Conservation (phyloP, 2,329 filamentous ascomycete species). For the Fusarium goolgardi region DNA sequence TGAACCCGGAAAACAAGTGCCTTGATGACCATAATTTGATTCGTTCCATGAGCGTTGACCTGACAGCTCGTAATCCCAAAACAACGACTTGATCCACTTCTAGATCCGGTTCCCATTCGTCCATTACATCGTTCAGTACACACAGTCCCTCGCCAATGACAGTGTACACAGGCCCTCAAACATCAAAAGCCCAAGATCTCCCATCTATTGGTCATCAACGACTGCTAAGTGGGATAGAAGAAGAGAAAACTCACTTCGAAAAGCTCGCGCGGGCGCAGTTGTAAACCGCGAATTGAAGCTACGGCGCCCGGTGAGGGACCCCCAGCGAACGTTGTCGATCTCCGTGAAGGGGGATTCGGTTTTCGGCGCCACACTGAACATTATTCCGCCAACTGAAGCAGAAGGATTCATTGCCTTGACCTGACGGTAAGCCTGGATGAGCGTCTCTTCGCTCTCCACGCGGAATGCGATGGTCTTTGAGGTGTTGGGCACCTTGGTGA, state of each 20-base stretch:
- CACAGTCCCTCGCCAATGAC: no score
- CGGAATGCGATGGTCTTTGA: conserved; percentile 19
- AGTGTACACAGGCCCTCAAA: not conserved
- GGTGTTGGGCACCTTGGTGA: conserved; percentile 2
- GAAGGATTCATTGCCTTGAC: conserved; percentile 27
- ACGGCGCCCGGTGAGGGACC: not conserved
- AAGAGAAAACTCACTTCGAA: not conserved
- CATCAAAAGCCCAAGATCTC: not conserved
- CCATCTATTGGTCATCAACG: not conserved
- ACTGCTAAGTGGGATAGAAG: not conserved
- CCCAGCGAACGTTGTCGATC: conserved; percentile 7
- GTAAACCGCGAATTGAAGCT: not conserved
- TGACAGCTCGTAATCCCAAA: not conserved
- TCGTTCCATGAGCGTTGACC: not conserved
- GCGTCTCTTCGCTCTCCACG: conserved; percentile 16
- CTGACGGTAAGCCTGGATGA: conserved; percentile 10
- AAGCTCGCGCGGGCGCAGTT: not conserved
- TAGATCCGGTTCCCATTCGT: not conserved
- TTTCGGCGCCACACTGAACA: conserved; percentile 17
- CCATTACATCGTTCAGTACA: not conserved
- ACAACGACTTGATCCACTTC: not conserved
- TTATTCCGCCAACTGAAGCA: conserved; percentile 9
- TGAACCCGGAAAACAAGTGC: not conserved
- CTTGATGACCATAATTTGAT: not conserved
- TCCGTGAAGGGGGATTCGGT: not conserved